phyloP scores from a whole-genome alignment of 2,329 filamentous ascomycete species.

The Cladosporium austrohemisphaericum region DNA sequence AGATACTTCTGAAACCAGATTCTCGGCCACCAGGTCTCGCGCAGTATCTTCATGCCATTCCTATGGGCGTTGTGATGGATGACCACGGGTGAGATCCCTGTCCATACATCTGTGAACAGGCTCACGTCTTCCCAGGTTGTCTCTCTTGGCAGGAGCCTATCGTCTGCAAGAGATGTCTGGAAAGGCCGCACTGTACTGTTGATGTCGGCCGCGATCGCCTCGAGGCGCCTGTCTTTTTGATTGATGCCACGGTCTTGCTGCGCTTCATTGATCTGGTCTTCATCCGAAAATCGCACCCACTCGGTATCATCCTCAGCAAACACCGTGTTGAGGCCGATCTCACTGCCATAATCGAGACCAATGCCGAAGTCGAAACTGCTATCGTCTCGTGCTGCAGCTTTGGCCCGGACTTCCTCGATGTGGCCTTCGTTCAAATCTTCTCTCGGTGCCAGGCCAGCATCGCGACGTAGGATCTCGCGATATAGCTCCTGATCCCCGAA shows the following conservation, averaged over 20 bases:
- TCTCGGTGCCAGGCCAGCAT: slow-evolving; percentile 21
- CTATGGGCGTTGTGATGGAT: slow-evolving; percentile 27
- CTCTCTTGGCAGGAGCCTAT: neutral
- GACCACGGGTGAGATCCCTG: slow-evolving; percentile 23
- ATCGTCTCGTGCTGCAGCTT: slow-evolving; percentile 38
- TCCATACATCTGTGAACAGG: slow-evolving; percentile 26
- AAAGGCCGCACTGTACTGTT: slow-evolving; percentile 21
- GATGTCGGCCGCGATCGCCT: slow-evolving; percentile 23
- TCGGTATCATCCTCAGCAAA: slow-evolving; percentile 27
- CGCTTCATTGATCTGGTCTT: slow-evolving; percentile 17
- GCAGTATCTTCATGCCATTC: slow-evolving; percentile 19
- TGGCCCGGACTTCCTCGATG: slow-evolving; percentile 22
- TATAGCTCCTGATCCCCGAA: slow-evolving; percentile 32
- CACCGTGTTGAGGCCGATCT: slow-evolving; percentile 26
- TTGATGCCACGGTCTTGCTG: slow-evolving; percentile 14
- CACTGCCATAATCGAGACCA: slow-evolving; percentile 28
- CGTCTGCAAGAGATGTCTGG: slow-evolving; percentile 18
- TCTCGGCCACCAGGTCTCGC: slow-evolving; percentile 24
- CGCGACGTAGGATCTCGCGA: slow-evolving; percentile 37
- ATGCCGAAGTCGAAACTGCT: slow-evolving; percentile 35
- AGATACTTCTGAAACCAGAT: slow-evolving; percentile 23
- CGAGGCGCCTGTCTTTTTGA: slow-evolving; percentile 16
- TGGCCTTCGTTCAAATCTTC: slow-evolving; percentile 16
- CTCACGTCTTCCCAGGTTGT: slow-evolving; percentile 22
- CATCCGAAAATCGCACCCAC: slow-evolving; percentile 24